These are phyloP conservation scores for Colletotrichum falcatum DNA, from an alignment of 2,329 filamentous ascomycete genomes.

Conservation along the genomic window DNA sequence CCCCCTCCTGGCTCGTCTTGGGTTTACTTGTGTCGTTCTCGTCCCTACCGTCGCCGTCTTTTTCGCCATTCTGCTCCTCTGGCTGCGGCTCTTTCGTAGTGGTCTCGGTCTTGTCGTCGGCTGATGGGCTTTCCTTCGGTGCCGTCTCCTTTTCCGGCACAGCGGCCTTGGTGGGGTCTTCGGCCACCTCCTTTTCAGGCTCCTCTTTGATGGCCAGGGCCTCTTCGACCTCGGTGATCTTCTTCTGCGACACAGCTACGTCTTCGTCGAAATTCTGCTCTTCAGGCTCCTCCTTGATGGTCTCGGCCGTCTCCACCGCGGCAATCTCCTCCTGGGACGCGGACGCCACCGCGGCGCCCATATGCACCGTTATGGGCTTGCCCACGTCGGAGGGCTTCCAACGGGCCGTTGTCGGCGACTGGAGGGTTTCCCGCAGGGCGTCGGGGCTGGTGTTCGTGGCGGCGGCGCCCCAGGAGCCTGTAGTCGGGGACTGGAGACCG, in stretches of 20 bases:
- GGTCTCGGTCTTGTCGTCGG: slow-evolving; percentile 46
- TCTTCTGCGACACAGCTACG: slow-evolving; percentile 44
- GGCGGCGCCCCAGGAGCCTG: slow-evolving; percentile 55
- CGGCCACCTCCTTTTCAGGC: slow-evolving; percentile 50
- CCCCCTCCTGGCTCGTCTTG: slow-evolving; percentile 42
- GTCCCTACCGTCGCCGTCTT: slow-evolving; percentile 47
- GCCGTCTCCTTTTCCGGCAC: slow-evolving; percentile 40
- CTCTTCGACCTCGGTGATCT: slow-evolving; percentile 46
- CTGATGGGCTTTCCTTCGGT: slow-evolving; percentile 44
- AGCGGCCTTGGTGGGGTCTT: slow-evolving; percentile 39
- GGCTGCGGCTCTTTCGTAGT: slow-evolving; percentile 41
- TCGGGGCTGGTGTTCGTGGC: slow-evolving; percentile 41
- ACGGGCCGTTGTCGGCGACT: slow-evolving; percentile 56
- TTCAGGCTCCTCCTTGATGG: slow-evolving; percentile 54
- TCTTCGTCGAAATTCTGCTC: slow-evolving; percentile 42
- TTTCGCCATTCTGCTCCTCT: slow-evolving; percentile 44
- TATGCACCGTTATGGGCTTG: slow-evolving; percentile 46
- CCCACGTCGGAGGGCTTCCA: slow-evolving; percentile 53
- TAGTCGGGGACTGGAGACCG: slow-evolving; percentile 60
- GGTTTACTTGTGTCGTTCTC: slow-evolving; percentile 42
- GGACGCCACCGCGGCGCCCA: slow-evolving; percentile 49
- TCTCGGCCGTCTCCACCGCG: slow-evolving; percentile 54
- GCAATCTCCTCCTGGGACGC: slow-evolving; percentile 55
- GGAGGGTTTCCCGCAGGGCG: slow-evolving; percentile 50
- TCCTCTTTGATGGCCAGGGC: slow-evolving; percentile 46